These are phyloP conservation scores for Coemansia sp. DNA, from an alignment of 192 early-diverging fungal species.

Conservation along the genomic window DNA sequence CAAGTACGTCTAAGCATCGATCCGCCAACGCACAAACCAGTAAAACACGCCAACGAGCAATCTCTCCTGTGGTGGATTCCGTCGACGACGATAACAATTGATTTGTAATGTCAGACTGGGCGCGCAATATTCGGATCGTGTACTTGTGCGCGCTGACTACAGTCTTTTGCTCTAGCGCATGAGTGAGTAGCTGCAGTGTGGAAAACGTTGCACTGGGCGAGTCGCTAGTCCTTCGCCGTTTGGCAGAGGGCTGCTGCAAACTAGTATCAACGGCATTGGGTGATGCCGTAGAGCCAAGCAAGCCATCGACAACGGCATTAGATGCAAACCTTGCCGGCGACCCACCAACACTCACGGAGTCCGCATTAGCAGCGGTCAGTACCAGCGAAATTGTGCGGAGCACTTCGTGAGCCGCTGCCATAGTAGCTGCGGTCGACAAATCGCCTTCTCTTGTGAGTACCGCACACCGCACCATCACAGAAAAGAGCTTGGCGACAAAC, in stretches of 20 bases:
- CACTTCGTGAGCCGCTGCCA: background rate
- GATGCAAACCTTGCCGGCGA: slow-evolving; percentile 13
- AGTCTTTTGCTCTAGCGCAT: background rate
- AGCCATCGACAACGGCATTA: slow-evolving; percentile 22
- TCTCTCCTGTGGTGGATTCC: background rate
- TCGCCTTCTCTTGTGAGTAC: background rate
- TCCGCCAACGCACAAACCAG: slow-evolving; percentile 16
- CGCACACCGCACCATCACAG: slow-evolving; percentile 2
- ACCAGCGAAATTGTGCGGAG: background rate
- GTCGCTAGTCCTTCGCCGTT: background rate
- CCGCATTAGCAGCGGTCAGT: background rate
- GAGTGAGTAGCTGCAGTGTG: slow-evolving; percentile 14
- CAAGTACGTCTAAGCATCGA: background rate
- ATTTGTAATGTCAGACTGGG: background rate
- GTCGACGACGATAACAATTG: background rate
- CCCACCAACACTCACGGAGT: background rate
- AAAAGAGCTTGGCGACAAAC: slow-evolving; percentile 30
- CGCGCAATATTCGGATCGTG: slow-evolving; percentile 27
- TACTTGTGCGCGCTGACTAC: background rate
- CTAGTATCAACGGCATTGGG: background rate
- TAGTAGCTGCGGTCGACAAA: background rate
- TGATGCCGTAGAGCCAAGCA: background rate
- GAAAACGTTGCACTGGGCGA: background rate
- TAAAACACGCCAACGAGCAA: background rate
- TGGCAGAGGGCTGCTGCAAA: background rate